Percentiles rank a stretch among this genome's conserved stretches.
These are phyloP conservation scores for Ascobolus immersus DNA, from an alignment of 495 filamentous ascomycete species.

Conservation along the genomic window DNA sequence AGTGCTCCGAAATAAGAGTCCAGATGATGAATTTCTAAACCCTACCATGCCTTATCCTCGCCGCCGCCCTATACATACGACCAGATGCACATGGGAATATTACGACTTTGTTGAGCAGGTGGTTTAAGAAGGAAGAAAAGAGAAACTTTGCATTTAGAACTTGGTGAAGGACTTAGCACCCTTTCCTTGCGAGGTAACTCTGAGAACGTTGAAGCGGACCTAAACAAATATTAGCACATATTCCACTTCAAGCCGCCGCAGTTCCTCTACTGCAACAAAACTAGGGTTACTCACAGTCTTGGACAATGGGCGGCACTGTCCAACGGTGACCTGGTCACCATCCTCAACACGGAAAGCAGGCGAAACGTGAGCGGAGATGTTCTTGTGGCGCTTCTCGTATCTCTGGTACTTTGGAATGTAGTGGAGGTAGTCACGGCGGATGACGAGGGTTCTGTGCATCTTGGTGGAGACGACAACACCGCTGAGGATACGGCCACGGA, in stretches of 20 bases:
- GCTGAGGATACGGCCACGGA: conserved; percentile 98
- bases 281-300: conserved; percentile 59
- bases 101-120: background rate
- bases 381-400: conserved; percentile 99
- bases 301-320: conserved; percentile 91
- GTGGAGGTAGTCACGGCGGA: conserved; percentile 99
- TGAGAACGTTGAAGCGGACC: conserved; percentile 98
- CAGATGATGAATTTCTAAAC: conserved; percentile 1
- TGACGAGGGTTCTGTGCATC: conserved; percentile 98
- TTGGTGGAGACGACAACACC: conserved; percentile 97
- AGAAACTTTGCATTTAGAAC: conserved; percentile 60
- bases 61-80: no score
- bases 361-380: conserved; percentile 92
- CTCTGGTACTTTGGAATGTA: conserved; percentile 95
- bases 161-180: conserved; percentile 90
- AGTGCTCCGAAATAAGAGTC: no score
- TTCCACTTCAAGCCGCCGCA: background rate
- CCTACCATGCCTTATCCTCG: background rate
- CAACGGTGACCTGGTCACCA: conserved; percentile 95
- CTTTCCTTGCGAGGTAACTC: conserved; percentile 89
- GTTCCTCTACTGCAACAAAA: background rate
- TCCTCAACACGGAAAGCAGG: conserved; percentile 99
- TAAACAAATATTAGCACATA: conserved; percentile 15
- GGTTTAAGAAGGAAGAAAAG: no score
- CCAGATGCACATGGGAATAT: no score